Conservation (phyloP, 1,284 basidiomycete genomes). For the Earliella scabrosa region DNA sequence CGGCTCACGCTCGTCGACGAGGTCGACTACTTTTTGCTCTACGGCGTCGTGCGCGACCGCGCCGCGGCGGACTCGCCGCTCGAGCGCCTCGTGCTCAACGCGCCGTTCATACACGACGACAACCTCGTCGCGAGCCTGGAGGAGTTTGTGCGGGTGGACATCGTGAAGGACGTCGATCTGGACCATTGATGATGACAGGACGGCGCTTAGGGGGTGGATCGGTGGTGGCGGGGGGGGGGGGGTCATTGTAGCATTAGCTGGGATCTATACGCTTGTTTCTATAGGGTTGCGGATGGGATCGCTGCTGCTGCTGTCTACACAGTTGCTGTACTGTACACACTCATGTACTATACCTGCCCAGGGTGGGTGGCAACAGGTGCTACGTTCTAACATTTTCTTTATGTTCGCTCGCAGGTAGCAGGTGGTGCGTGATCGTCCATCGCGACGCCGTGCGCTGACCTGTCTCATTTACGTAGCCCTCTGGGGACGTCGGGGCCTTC, state of each 20-base stretch:
- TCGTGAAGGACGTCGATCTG: constrained; percentile 27
- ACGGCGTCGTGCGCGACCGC: constrained; percentile 28
- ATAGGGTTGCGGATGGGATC: too few species aligned
- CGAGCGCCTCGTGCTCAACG: constrained; percentile 29
- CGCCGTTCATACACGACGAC: constrained; percentile 29
- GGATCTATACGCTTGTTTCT: background rate
- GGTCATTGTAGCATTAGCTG: too few species aligned
- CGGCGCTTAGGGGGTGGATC: too few species aligned
- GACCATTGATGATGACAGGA: constrained; percentile 24
- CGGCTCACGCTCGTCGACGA: constrained; percentile 32
- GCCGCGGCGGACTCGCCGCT: constrained; percentile 25
- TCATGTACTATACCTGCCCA: background rate
- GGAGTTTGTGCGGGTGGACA: constrained; percentile 30
- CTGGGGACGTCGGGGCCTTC: too few species aligned
- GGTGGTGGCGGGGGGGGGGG: too few species aligned
- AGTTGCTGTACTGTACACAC: background rate
- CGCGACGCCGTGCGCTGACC: too few species aligned
- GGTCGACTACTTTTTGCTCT: constrained; percentile 28
- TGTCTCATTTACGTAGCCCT: too few species aligned
- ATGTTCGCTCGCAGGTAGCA: too few species aligned
- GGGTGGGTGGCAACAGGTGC: too few species aligned
- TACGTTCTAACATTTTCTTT: too few species aligned
- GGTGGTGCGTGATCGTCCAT: too few species aligned
- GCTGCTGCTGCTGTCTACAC: too few species aligned
- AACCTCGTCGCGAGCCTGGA: constrained; percentile 23